Percentiles rank a stretch among this genome's conserved stretches.
These are phyloP conservation scores for Isabelozyma heimii DNA, from an alignment of 805 yeast species.

Conservation along the genomic window DNA sequence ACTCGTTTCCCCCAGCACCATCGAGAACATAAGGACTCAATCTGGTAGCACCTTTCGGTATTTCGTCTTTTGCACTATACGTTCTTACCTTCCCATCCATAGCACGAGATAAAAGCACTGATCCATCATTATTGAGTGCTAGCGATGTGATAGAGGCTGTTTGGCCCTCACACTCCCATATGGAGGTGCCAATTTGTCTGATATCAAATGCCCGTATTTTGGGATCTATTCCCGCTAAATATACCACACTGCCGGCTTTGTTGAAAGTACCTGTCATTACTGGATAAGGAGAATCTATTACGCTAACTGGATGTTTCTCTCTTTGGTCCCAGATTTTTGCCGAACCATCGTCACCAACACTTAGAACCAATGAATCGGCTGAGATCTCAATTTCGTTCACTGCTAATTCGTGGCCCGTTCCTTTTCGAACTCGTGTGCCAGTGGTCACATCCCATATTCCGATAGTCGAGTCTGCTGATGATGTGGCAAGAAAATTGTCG, in stretches of 20 bases:
- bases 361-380: slow-evolving; percentile 28
- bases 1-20: slow-evolving; percentile 59
- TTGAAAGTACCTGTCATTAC: slow-evolving; percentile 45
- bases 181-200: slow-evolving; percentile 36
- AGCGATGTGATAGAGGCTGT: slow-evolving; percentile 58
- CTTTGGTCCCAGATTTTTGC: slow-evolving; percentile 65
- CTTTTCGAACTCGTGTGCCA: slow-evolving; percentile 54
- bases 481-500: slow-evolving; percentile 39
- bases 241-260: slow-evolving; percentile 42
- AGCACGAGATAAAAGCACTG: slow-evolving; percentile 49
- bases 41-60: slow-evolving; percentile 38
- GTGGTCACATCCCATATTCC: slow-evolving; percentile 62
- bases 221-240: slow-evolving; percentile 69
- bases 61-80: slow-evolving; percentile 50
- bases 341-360: slow-evolving; percentile 68
- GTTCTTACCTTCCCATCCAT: slow-evolving; percentile 56
- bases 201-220: slow-evolving; percentile 58
- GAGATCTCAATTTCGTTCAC: slow-evolving; percentile 53
- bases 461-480: slow-evolving; percentile 62
- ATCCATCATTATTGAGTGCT: slow-evolving; percentile 44
- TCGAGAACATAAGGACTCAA: slow-evolving; percentile 48
- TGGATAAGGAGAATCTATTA: slow-evolving; percentile 53
- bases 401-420: slow-evolving; percentile 47
- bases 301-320: slow-evolving; percentile 40
- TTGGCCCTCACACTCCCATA: slow-evolving; percentile 46